phyloP scores from a whole-genome alignment of 495 filamentous ascomycete genomes.

The Bryoglossum gracile region DNA sequence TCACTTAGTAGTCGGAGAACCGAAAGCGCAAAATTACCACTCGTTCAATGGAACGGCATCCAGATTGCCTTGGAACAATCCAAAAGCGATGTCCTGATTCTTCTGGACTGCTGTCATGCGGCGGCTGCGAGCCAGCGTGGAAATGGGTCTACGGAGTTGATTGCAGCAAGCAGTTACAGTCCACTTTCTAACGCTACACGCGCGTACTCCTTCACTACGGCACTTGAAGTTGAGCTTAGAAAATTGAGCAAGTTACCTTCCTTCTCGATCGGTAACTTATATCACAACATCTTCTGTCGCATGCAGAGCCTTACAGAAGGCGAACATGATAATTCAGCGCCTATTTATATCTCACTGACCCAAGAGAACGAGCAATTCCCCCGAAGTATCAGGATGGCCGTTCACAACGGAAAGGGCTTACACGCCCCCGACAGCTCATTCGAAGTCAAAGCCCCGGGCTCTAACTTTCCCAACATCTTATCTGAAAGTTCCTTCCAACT shows the following conservation, averaged over 20 bases:
- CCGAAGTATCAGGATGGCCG: neutral
- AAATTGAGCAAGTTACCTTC: neutral
- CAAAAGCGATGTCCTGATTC: constrained; percentile 42
- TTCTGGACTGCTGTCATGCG: constrained; percentile 47
- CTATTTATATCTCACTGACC: neutral
- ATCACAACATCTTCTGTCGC: neutral
- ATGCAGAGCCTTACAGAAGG: neutral
- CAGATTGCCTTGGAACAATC: constrained; percentile 44
- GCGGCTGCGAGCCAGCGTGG: constrained; percentile 43
- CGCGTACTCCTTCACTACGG: constrained; percentile 43
- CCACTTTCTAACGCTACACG: constrained; percentile 43
- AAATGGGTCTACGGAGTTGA: constrained; percentile 45
- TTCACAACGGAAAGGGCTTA: neutral
- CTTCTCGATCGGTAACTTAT: neutral
- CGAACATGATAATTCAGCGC: neutral
- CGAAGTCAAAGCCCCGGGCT: neutral
- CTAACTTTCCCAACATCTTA: neutral
- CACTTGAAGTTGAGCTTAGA: neutral
- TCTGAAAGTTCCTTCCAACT: neutral
- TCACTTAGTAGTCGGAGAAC: no score
- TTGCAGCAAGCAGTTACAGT: constrained; percentile 46
- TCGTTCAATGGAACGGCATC: constrained; percentile 41
- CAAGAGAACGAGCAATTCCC: neutral
- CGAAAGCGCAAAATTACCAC: neutral
- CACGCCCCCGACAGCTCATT: no score